Evolutionary conservation across 2,329 filamentous ascomycete genomes (phyloP), one percentile per base, ranked within the genome.

Genomic region (Fusarium pilosicola): DNA sequence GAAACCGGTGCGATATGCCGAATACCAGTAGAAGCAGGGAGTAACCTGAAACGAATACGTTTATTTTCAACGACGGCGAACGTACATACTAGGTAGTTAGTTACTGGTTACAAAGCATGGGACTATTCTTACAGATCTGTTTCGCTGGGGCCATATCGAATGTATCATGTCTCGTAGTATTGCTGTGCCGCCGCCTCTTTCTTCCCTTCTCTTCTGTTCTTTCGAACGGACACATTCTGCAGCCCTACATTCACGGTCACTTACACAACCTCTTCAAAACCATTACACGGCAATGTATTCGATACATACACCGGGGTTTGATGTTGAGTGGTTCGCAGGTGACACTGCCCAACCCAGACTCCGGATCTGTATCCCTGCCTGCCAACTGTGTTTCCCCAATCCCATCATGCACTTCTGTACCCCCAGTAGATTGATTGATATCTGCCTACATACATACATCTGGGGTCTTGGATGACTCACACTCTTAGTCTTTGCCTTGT

Each of bases 341-440:
- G 56, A 65, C 49, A 55, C 44, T 63, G 58, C 59, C 30, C 52
- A 59, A 39, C 52, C 54, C 48, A 51, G 58, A 57, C 46, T 70
- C 60, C 65, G 73, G 70, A 70, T 78, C 68, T 58, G 61, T 55
- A 78, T 75, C 76, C 76, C 76, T 78, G 71, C 62, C 68, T 73
- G 68, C 66, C 68, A 76, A 52, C 58, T 48, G 64, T 60, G 49
- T 52, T 67, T 67, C 59, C 59, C 58, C 62, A 62, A 45, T 57
- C 32, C 39, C 55, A 54, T 57, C 39, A 49, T 49, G 24, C 54
- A 44, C 44, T 44, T 32, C 38, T 34, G 34, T 48, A 39, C 46
- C 65, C 65, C 48, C 45, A 38, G 36, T 32, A 32, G 32, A 34
- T 52, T 52, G 32, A 34, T 52, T 52, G 49, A 52, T 52, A 52